Percentiles rank a stretch among this genome's conserved stretches.
Conservation (phyloP, 352 stramenopile species). For the Aphanomyces cochlioides region DNA sequence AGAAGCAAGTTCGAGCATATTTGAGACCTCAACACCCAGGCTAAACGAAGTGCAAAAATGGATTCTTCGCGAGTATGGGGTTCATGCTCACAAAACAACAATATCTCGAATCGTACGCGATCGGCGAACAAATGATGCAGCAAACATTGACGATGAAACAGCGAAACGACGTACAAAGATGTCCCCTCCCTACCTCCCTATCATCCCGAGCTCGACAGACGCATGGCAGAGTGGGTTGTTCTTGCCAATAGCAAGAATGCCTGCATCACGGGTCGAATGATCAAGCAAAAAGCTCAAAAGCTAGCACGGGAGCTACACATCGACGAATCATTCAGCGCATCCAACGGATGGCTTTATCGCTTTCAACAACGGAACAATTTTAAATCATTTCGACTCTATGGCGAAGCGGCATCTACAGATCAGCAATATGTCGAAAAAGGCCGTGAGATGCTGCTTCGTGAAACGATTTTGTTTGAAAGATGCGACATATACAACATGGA, state of each 20-base stretch:
- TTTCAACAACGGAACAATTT: not conserved
- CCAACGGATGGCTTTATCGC: not conserved
- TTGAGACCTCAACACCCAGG: not conserved
- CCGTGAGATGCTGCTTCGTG: not conserved
- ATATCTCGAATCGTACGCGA: not conserved
- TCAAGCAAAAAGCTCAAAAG: not conserved
- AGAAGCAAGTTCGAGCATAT: not conserved
- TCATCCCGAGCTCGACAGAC: not conserved
- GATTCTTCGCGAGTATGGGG: not conserved
- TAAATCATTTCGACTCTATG: not conserved
- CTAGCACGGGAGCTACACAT: not conserved
- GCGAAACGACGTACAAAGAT: not conserved
- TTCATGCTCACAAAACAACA: not conserved
- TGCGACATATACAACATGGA: not conserved
- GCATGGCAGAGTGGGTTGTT: not conserved
- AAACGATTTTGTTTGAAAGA: not conserved
- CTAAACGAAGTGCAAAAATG: not conserved
- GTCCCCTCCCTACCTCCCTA: not conserved
- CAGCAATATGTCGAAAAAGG: not conserved
- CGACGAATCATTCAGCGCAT: not conserved
- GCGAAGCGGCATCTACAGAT: not conserved
- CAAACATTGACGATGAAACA: not conserved
- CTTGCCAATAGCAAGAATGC: not conserved
- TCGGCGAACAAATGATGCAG: not conserved
- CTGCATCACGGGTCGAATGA: not conserved